Evolutionary conservation across 2,329 filamentous ascomycete genomes (phyloP).

Genomic region (Ophiostoma triangulosporum): DNA sequence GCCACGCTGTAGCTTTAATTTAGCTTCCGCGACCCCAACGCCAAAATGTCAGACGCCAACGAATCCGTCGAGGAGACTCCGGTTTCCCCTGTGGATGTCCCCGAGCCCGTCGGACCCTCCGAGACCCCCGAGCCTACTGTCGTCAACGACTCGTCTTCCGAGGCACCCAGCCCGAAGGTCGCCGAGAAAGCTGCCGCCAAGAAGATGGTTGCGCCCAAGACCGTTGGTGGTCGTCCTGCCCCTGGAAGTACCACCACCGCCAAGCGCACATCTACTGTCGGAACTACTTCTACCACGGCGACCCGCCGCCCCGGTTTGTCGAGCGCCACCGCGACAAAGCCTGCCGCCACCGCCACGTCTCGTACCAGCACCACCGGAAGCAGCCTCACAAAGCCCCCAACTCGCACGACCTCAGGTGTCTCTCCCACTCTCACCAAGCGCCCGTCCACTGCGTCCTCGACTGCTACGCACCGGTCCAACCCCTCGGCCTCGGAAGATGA

Average conservation of each 20-base stretch:
- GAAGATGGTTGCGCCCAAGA: conserved; percentile 16
- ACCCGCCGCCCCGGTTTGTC: conserved; percentile 17
- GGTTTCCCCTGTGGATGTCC: conserved; percentile 4
- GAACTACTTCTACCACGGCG: conserved; percentile 6
- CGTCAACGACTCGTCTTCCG: conserved; percentile 9
- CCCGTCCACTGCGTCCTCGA: conserved; percentile 20
- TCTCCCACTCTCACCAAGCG: conserved; percentile 18
- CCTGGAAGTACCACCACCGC: conserved; percentile 5
- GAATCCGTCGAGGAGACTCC: conserved; percentile 18
- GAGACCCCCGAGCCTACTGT: conserved; percentile 9
- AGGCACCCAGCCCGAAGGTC: conserved; percentile 9
- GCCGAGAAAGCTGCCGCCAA: conserved; percentile 12
- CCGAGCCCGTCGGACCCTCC: conserved; percentile 10
- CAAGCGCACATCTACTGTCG: conserved; percentile 15
- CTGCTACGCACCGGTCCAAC: conserved; percentile 20
- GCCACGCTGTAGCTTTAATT: neutral
- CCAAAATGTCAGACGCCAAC: conserved; percentile 23
- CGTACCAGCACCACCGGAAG: conserved; percentile 18
- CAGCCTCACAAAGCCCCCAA: conserved; percentile 20
- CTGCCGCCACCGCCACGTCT: conserved; percentile 16
- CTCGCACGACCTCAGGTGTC: conserved; percentile 18
- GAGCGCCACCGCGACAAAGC: conserved; percentile 19
- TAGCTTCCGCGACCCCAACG: neutral
- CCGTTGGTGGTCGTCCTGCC: conserved; percentile 4
- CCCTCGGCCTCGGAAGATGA: conserved; percentile 25